Evolutionary conservation across 345 rosid genomes (phyloP).

Genomic region (Moricandia arvensis): DNA sequence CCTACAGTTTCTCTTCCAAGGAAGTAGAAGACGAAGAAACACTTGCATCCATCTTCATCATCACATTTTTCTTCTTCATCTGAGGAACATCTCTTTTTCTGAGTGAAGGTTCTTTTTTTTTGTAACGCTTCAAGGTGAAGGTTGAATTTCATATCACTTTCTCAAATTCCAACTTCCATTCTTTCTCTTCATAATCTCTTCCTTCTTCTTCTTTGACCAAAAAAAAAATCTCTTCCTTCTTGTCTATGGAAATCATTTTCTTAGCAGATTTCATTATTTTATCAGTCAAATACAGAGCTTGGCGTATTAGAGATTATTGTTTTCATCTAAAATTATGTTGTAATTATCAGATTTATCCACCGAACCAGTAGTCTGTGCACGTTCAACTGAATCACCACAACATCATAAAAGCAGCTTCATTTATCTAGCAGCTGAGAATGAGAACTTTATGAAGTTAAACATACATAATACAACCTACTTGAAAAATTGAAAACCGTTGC

Average conservation of each 20-base stretch:
- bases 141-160: slow-evolving; percentile 45
- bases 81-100: too few relatives aligned
- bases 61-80: too few relatives aligned
- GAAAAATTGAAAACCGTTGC: slow-evolving; percentile 77
- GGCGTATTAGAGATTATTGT: slow-evolving; percentile 50
- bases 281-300: slow-evolving; percentile 50
- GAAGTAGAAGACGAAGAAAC: too few relatives aligned
- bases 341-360: too few relatives aligned
- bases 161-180: slow-evolving; percentile 31
- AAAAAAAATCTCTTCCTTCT: too few relatives aligned
- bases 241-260: slow-evolving; percentile 28
- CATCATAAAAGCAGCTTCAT: background rate
- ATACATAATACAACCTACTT: slow-evolving; percentile 59
- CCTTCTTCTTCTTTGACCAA: too few relatives aligned
- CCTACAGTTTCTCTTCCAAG: too few relatives aligned
- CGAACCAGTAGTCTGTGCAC: too few relatives aligned
- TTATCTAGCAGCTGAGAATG: background rate
- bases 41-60: too few relatives aligned
- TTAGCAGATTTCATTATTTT: slow-evolving; percentile 17
- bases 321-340: too few relatives aligned
- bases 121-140: slow-evolving; percentile 27
- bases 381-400: slow-evolving; percentile 1
- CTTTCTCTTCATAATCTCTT: background rate
- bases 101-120: too few relatives aligned
- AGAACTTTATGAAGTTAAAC: background rate